These are phyloP conservation scores for Lineolata rhizophorae DNA, from an alignment of 495 filamentous ascomycete species.

Conservation along the genomic window DNA sequence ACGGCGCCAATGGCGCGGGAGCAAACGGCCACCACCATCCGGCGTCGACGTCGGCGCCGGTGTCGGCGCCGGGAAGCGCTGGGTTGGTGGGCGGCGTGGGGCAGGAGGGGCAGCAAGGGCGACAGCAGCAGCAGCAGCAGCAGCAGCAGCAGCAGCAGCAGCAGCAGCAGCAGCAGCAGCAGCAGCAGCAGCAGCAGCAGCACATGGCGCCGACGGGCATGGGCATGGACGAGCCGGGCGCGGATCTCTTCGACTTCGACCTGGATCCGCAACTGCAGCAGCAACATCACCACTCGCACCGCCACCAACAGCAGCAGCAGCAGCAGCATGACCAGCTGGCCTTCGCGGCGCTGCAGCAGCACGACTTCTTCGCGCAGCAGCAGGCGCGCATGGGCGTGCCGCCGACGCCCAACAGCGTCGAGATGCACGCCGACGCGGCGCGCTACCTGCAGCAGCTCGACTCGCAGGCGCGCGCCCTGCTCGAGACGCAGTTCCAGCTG, in stretches of 20 bases:
- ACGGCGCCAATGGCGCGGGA: too few relatives aligned
- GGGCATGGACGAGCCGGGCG: background rate
- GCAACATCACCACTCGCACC: background rate
- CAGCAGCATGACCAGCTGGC: constrained; percentile 21
- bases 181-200: constrained; percentile 28
- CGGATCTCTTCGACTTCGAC: background rate
- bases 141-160: constrained; percentile 3
- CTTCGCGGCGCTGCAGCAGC: constrained; percentile 4
- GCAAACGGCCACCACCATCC: too few relatives aligned
- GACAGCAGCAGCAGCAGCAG: constrained; percentile 25
- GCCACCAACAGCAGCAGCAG: constrained; percentile 17
- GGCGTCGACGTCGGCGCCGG: too few relatives aligned
- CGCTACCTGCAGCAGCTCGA: constrained; percentile 36
- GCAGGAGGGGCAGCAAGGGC: constrained; percentile 27
- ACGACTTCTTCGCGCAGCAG: constrained; percentile 5
- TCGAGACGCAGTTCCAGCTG: constrained; percentile 45
- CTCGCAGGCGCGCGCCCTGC: constrained; percentile 39
- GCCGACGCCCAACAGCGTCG: constrained; percentile 81
- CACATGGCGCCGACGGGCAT: constrained; percentile 8
- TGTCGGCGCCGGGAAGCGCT: too few relatives aligned
- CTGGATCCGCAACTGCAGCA: background rate
- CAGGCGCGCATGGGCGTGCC: constrained; percentile 39
- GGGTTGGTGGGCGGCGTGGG: too few relatives aligned
- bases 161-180: constrained; percentile 27
- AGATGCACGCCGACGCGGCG: constrained; percentile 46